These are phyloP conservation scores for Arthrobotrys megalospora DNA, from an alignment of 2,329 filamentous ascomycete species.

Conservation along the genomic window DNA sequence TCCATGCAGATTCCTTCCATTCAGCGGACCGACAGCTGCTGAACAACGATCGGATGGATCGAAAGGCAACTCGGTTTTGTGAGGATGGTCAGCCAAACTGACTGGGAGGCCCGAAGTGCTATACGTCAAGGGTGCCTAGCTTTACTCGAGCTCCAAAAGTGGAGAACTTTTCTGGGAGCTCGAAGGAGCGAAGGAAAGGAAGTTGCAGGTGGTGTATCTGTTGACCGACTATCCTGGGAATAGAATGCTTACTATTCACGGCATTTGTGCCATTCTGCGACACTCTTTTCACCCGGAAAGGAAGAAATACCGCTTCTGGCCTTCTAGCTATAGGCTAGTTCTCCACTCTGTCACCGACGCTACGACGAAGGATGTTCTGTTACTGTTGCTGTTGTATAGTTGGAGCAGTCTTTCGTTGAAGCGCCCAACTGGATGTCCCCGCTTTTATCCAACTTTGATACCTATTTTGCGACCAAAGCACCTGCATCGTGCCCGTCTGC, in stretches of 20 bases:
- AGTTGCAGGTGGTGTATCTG: slow-evolving; percentile 17
- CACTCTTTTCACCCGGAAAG: slow-evolving; percentile 47
- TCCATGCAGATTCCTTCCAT: slow-evolving; percentile 31
- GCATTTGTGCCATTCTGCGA: slow-evolving; percentile 35
- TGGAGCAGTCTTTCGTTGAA: not conserved
- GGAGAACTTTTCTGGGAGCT: slow-evolving; percentile 48
- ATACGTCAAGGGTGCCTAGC: slow-evolving; percentile 49
- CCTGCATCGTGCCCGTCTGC: slow-evolving; percentile 38
- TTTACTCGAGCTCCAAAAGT: slow-evolving; percentile 31
- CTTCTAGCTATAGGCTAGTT: slow-evolving; percentile 10
- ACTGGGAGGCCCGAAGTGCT: slow-evolving; percentile 38
- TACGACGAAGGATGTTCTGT: slow-evolving; percentile 9
- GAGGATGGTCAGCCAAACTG: slow-evolving; percentile 44
- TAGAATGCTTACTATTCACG: slow-evolving; percentile 56
- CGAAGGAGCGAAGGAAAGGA: slow-evolving; percentile 39
- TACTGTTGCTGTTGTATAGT: slow-evolving; percentile 13
- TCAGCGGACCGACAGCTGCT: slow-evolving; percentile 20
- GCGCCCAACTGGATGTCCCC: slow-evolving; percentile 21
- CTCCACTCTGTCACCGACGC: slow-evolving; percentile 12
- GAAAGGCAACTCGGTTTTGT: slow-evolving; percentile 25
- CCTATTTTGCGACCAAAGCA: slow-evolving; percentile 43
- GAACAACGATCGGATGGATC: slow-evolving; percentile 34
- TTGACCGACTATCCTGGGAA: slow-evolving; percentile 47
- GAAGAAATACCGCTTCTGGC: slow-evolving; percentile 38
- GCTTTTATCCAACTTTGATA: slow-evolving; percentile 9